Base-by-base conservation (phyloP, 371 early-diverging fungal species). In the Funneliformis caledonium region DNA sequence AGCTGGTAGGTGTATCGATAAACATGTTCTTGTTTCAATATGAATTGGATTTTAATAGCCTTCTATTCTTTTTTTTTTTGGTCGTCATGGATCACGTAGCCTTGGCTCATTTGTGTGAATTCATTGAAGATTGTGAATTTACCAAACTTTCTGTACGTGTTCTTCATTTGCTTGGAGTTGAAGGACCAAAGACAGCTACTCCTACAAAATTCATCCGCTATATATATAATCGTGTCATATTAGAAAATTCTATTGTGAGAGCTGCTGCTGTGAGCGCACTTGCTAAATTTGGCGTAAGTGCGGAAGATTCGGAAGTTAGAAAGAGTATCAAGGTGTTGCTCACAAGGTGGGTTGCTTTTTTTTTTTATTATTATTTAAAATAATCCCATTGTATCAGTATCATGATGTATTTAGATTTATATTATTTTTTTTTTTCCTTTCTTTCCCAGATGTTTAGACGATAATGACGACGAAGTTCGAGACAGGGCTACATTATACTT, bases 81-180 rank as follows among this genome's bases (percentile, higher is more conserved):
- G 26, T 26, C 37, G 3, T 37, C 37, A 37, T 37, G 37, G 37
- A 37, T 37, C 48, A 50, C 11, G 42, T 81, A 88, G 98, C 98
- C 12, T 89, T 99, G 42, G 94, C 96, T 14, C 96, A 97, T 81
- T 89, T 99, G 68, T 98, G 99, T 86, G 99, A 99, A 88, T 98
- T 99, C 85, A 99, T 99, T 83, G 99, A 99, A 84, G 99, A 99
- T 85, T 99, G 99, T 88, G 99, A 98, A 85, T 98, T 97, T 85
- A 94, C 96, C 33, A 97, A 96, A 85, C 91, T 99, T 6, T 96
- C 98, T 16, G 98, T 98, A 64, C 94, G 97, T 60, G 95, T 98
- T 68, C 89, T 99, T 60, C 94, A 98, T 86, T 88, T 99, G 60
- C 89, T 99, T 47, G 99, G 99, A 77, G 88, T 92, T 2, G 98